Percentiles rank a stretch among this genome's conserved stretches.
Evolutionary conservation across 2,329 filamentous ascomycete genomes (phyloP).

Genomic region (Botrytis deweyae): DNA sequence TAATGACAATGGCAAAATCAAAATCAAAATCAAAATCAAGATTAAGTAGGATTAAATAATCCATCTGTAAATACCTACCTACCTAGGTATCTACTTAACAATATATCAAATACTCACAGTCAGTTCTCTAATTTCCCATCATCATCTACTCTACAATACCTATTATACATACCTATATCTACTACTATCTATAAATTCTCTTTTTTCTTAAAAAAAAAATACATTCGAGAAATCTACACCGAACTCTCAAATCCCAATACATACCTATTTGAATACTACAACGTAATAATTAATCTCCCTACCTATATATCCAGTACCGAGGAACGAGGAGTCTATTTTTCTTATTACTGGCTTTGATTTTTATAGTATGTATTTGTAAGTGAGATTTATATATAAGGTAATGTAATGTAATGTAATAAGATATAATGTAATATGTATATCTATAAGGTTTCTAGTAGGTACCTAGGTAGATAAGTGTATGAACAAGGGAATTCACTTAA

Average conservation of each 20-base stretch:
- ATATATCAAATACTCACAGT: too few species aligned
- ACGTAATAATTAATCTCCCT: too few species aligned
- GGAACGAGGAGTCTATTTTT: neutral
- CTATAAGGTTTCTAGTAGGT: neutral
- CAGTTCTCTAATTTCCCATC: neutral
- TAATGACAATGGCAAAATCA: too few species aligned
- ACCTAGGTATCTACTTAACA: too few species aligned
- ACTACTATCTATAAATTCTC: neutral
- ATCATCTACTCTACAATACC: neutral
- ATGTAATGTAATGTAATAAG: too few species aligned
- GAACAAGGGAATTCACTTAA: too few species aligned
- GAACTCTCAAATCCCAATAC: neutral
- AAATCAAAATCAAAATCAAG: neutral
- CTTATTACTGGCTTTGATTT: neutral
- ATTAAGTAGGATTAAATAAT: too few species aligned
- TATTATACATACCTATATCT: too few species aligned
- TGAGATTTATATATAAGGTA: neutral
- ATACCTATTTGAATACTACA: neutral
- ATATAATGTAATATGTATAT: neutral
- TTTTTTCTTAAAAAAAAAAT: too few species aligned
- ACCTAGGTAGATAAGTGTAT: neutral
- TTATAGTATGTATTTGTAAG: neutral
- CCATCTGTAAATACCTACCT: too few species aligned
- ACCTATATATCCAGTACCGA: neutral
- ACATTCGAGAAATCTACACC: neutral